Conservation (phyloP, 805 yeast species). For the Candida khao-thaluensis region DNA sequence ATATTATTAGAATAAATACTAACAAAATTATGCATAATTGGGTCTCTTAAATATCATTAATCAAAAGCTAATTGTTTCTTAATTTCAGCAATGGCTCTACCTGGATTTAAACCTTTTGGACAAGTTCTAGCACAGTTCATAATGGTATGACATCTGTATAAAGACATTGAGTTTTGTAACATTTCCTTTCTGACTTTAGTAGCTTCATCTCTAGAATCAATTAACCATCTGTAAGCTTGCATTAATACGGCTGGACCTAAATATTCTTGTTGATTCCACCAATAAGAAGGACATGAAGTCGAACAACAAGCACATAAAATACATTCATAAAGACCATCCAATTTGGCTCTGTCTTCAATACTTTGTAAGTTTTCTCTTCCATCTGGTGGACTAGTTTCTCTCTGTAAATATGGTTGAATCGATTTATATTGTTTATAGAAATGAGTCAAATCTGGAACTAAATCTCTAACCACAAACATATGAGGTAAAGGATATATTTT, state of each 20-base stretch:
- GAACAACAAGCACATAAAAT: slow-evolving; percentile 98
- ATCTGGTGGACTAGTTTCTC: slow-evolving; percentile 74
- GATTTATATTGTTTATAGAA: slow-evolving; percentile 98
- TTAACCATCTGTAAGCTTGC: slow-evolving; percentile 99
- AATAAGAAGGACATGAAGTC: slow-evolving; percentile 97
- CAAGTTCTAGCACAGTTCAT: slow-evolving; percentile 98
- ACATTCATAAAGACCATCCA: slow-evolving; percentile 97
- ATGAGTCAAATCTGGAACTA: slow-evolving; percentile 96
- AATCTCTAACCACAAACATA: slow-evolving; percentile 95
- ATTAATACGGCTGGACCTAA: slow-evolving; percentile 97
- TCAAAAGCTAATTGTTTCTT: slow-evolving; percentile 89
- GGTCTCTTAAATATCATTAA: slow-evolving; percentile 25
- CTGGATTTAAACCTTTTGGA: slow-evolving; percentile 98
- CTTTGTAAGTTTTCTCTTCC: slow-evolving; percentile 92
- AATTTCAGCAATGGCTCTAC: slow-evolving; percentile 94
- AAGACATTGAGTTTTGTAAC: slow-evolving; percentile 95
- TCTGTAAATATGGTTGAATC: slow-evolving; percentile 93
- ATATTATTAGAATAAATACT: slow-evolving; percentile 7
- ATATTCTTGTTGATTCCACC: slow-evolving; percentile 99
- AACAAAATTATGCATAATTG: slow-evolving; percentile 5
- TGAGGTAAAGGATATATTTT: slow-evolving; percentile 97
- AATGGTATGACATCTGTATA: slow-evolving; percentile 98
- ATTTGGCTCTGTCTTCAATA: slow-evolving; percentile 88
- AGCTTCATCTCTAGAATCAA: slow-evolving; percentile 95
- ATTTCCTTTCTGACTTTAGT: slow-evolving; percentile 74